phyloP scores from a whole-genome alignment of 1,284 basidiomycete genomes.

The Ceraceosorus bombacis region DNA sequence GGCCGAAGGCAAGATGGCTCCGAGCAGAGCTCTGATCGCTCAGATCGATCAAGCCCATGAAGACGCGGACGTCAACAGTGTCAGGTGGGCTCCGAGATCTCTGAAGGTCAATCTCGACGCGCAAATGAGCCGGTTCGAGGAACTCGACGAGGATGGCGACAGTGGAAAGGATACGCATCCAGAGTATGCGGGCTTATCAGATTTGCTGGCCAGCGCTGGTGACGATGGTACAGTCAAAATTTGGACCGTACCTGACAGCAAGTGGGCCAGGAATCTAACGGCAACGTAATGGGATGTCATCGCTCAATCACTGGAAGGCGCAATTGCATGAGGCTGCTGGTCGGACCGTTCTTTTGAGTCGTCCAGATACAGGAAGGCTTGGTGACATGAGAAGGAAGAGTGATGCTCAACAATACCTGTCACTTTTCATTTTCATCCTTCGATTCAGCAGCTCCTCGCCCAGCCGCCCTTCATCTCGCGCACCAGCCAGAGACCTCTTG shows the following conservation, averaged over 20 bases:
- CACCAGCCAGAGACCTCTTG: background rate
- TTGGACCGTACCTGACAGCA: slow-evolving; percentile 53
- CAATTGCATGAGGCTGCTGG: no score
- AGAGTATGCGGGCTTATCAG: slow-evolving; percentile 21
- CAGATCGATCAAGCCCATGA: slow-evolving; percentile 58
- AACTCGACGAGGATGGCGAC: slow-evolving; percentile 22
- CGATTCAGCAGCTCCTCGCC: slow-evolving; percentile 7
- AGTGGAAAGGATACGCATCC: slow-evolving; percentile 7
- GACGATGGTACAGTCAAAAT: slow-evolving; percentile 68
- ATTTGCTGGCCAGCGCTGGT: slow-evolving; percentile 66
- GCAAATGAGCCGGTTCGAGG: slow-evolving; percentile 11
- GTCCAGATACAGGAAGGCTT: no score
- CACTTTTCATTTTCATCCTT: slow-evolving; percentile 5
- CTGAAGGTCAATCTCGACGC: slow-evolving; percentile 13
- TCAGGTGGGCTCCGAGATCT: slow-evolving; percentile 60
- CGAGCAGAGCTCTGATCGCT: slow-evolving; percentile 24
- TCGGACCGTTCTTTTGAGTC: no score
- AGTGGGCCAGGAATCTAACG: background rate
- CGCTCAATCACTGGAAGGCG: no score
- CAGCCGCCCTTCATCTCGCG: background rate
- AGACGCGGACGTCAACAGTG: slow-evolving; percentile 67
- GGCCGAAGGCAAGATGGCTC: slow-evolving; percentile 15
- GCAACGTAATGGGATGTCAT: no score
- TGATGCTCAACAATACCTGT: background rate
- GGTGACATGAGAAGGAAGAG: no score